phyloP scores from a whole-genome alignment of 352 stramenopile species.

The Pythium plurisporium region DNA sequence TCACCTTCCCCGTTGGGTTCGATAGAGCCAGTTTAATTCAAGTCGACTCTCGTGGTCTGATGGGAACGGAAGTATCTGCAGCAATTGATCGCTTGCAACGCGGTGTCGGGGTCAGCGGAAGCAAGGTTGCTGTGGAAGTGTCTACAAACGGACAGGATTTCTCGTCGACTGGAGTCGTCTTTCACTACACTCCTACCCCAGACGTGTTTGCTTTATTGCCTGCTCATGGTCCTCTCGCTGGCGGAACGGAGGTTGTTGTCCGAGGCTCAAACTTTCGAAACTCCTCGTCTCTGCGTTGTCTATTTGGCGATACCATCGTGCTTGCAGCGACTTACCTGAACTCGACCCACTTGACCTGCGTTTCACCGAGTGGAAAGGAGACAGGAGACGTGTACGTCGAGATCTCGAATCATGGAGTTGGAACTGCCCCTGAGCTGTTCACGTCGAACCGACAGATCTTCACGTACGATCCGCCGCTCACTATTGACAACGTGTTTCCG shows the following conservation, averaged over 20 bases:
- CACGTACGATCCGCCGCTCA: slow-evolving; percentile 72
- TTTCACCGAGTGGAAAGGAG: slow-evolving; percentile 41
- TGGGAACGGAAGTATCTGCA: slow-evolving; percentile 11
- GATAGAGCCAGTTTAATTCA: slow-evolving; percentile 33
- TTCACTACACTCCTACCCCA: slow-evolving; percentile 61
- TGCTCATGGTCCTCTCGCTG: slow-evolving; percentile 66
- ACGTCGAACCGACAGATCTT: slow-evolving; percentile 50
- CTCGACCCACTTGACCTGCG: slow-evolving; percentile 58
- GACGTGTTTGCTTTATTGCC: slow-evolving; percentile 57
- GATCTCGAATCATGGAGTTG: slow-evolving; percentile 63
- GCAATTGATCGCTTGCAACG: slow-evolving; percentile 27
- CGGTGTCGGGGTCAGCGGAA: slow-evolving; percentile 38
- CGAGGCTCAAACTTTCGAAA: slow-evolving; percentile 75
- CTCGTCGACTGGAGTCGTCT: slow-evolving; percentile 45
- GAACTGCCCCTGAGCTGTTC: slow-evolving; percentile 27
- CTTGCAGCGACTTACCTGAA: slow-evolving; percentile 55
- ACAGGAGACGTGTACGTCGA: slow-evolving; percentile 49
- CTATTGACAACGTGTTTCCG: slow-evolving; percentile 73
- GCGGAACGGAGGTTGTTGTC: slow-evolving; percentile 82
- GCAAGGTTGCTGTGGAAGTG: slow-evolving; percentile 80
- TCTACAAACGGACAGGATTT: slow-evolving; percentile 86
- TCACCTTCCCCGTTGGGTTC: slow-evolving; percentile 38
- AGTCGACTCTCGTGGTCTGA: slow-evolving; percentile 22
- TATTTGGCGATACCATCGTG: slow-evolving; percentile 50
- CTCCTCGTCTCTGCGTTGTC: slow-evolving; percentile 56